phyloP scores from a whole-genome alignment of 78 protist genomes.

The Planoprotostelium fungivorum region DNA sequence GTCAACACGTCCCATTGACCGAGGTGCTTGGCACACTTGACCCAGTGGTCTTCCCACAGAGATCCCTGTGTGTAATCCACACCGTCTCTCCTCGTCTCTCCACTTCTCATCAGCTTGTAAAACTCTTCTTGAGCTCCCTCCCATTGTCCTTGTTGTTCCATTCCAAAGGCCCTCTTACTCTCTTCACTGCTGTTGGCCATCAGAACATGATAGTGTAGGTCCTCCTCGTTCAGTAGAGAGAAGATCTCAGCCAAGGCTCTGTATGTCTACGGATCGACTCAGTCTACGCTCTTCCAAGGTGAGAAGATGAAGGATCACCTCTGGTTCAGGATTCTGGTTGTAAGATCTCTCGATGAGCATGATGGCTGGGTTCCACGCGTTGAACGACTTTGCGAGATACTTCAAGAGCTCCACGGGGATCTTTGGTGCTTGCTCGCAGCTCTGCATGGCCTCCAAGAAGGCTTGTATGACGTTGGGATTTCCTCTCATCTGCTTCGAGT shows the following conservation, averaged over 20 bases:
- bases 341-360: conserved; percentile 30
- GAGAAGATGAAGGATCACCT: neutral
- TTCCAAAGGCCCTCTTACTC: neutral
- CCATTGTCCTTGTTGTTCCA: neutral
- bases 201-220: conserved; percentile 29
- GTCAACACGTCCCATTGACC: conserved; percentile 77
- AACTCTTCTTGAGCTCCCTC: neutral
- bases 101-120: neutral
- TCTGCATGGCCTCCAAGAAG: conserved; percentile 36
- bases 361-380: conserved; percentile 56
- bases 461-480: conserved; percentile 52
- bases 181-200: neutral
- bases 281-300: neutral
- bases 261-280: neutral
- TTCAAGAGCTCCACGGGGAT: conserved; percentile 52
- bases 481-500: neutral
- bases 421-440: conserved; percentile 56
- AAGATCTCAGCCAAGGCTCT: conserved; percentile 4
- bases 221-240: conserved; percentile 31
- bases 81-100: neutral
- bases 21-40: conserved; percentile 67
- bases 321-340: neutral
- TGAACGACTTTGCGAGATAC: conserved; percentile 55
- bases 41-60: conserved; percentile 85
- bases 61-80: neutral